Evolutionary conservation across 2,329 filamentous ascomycete species (phyloP), one percentile per base, ranked within the genome.

Genomic region (Talaromyces albobiverticillius): DNA sequence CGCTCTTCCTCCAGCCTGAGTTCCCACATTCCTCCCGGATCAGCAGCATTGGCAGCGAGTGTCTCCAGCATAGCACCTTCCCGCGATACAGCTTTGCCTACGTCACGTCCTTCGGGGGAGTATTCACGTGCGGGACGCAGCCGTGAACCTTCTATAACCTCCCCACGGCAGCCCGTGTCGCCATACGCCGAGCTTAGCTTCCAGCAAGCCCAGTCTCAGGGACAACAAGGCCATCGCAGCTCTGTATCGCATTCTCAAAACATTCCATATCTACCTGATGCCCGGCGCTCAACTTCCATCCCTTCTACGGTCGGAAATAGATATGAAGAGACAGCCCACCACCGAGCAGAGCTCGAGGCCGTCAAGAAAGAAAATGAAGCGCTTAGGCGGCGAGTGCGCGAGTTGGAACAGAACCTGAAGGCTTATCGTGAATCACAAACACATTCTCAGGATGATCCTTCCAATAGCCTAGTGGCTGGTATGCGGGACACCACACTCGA

Each of bases 1-100:
- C 78, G 81, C 47, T 82, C 79, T 18, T 81, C 77, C 8, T 81
- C 78, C 5, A 82, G 76, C 57, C 71, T 82, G 13, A 81, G 79
- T 26, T 69, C 74, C 9, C 71, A 75, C 42, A 71, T 73, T 51
- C 64, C 71, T 47, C 63, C 64, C 41, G 66, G 64, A 31, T 71
- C 67, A 54, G 64, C 64, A n/a, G 64, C 67, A 14, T 59, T 68
- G 53, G 60, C 70, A 26, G 69, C 63, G 41, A 71, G 70, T 36
- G 67, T 75, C 14, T 69, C 69, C 4, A 75, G 73, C 14, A 75
- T 78, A 47, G 71, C 72, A 9, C 74, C 74, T 3, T 71, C 73
- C 13, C 69, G 75, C 47, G 74, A 76, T 14, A 60, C 57, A 18
- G 60, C 60, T 36, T 51, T 64, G n/a, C 59, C 66, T 11, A 10